phyloP scores from a whole-genome alignment of 352 stramenopile genomes.

The Phytophthora constricta region DNA sequence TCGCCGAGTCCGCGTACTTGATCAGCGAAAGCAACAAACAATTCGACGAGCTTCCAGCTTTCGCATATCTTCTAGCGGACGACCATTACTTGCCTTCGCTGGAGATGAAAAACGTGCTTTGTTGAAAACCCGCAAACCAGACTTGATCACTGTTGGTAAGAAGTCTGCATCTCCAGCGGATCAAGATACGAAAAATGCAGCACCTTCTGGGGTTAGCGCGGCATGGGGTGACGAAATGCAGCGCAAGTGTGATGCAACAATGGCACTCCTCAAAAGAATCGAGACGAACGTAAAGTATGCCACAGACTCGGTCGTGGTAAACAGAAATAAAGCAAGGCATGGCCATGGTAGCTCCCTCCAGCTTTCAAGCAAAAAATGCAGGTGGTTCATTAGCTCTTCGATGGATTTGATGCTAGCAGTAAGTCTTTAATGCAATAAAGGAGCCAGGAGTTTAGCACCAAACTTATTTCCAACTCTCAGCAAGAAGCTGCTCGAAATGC shows the following conservation, averaged over 20 bases:
- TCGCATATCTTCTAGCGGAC: constrained; percentile 25
- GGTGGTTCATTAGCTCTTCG: constrained; percentile 13
- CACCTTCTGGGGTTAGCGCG: background rate
- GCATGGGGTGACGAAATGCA: constrained; percentile 56
- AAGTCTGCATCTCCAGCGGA: background rate
- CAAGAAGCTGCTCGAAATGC: constrained; percentile 72
- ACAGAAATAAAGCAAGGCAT: too few species aligned
- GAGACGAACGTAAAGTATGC: constrained; percentile 38
- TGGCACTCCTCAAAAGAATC: constrained; percentile 53
- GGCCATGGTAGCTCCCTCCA: too few species aligned
- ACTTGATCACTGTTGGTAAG: constrained; percentile 1
- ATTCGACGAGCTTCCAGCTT: constrained; percentile 25
- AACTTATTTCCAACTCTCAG: constrained; percentile 72
- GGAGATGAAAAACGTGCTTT: background rate
- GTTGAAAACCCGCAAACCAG: constrained; percentile 1
- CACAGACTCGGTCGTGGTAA: constrained; percentile 12
- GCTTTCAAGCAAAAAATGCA: too few species aligned
- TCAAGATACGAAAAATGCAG: too few species aligned
- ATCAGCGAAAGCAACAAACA: constrained; percentile 22
- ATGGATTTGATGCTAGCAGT: too few species aligned
- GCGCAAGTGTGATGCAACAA: constrained; percentile 46
- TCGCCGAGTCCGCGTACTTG: constrained; percentile 30
- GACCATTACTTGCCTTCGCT: background rate
- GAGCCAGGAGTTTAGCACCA: too few species aligned
- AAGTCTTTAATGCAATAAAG: too few species aligned